phyloP scores from a whole-genome alignment of 2,329 filamentous ascomycete species.

The Talaromyces sp. region DNA sequence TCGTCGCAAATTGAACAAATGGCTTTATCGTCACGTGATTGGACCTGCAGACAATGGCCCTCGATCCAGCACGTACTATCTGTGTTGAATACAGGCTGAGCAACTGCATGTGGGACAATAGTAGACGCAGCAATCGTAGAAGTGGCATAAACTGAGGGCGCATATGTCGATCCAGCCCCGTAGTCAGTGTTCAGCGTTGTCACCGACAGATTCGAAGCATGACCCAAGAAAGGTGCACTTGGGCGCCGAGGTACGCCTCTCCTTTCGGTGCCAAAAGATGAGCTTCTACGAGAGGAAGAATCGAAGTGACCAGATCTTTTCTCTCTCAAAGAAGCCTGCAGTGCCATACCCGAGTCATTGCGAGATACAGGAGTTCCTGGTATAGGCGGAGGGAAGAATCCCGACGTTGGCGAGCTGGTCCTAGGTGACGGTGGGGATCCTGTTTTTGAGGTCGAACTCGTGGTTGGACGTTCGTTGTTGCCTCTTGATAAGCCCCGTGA shows the following conservation, averaged over 20 bases:
- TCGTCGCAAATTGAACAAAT: constrained; percentile 51
- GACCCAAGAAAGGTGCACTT: constrained; percentile 68
- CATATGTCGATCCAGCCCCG: constrained; percentile 43
- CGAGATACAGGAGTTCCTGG: constrained; percentile 77
- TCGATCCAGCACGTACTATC: constrained; percentile 47
- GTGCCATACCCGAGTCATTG: constrained; percentile 85
- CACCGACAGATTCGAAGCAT: constrained; percentile 49
- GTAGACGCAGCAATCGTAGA: constrained; percentile 51
- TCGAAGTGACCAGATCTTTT: constrained; percentile 95
- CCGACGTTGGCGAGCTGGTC: constrained; percentile 69
- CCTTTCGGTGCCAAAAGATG: constrained; percentile 82
- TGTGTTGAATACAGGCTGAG: constrained; percentile 39
- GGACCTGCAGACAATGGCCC: constrained; percentile 48
- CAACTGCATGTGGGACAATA: constrained; percentile 45
- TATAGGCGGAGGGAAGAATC: constrained; percentile 71
- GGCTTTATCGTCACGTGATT: constrained; percentile 42
- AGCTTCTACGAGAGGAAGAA: constrained; percentile 75
- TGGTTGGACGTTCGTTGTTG: constrained; percentile 67
- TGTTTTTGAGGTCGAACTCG: constrained; percentile 56
- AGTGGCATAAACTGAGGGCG: constrained; percentile 50
- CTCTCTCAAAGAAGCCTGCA: constrained; percentile 81
- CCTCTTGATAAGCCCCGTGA: constrained; percentile 42
- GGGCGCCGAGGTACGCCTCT: constrained; percentile 55
- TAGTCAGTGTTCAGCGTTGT: constrained; percentile 43
- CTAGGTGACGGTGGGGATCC: constrained; percentile 57